These are phyloP conservation scores for Rhizophora apiculata DNA, from an alignment of 345 rosid species.

Conservation along the genomic window DNA sequence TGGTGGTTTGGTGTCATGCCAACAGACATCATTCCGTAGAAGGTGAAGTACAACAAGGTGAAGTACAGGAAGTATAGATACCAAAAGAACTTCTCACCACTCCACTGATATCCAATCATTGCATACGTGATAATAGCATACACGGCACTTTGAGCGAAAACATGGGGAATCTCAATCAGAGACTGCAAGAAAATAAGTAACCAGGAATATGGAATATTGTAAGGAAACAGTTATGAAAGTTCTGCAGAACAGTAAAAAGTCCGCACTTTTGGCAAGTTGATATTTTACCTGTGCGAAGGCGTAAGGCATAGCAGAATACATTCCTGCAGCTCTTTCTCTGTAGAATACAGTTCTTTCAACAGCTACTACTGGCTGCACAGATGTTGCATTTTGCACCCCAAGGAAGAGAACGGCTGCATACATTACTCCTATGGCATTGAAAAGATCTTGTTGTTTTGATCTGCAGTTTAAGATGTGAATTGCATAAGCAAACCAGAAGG, in stretches of 20 bases:
- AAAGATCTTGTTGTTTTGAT: conserved; percentile 6
- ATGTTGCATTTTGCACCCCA: conserved; percentile 6
- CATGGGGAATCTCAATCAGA: conserved; percentile 8
- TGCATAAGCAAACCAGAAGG: background rate
- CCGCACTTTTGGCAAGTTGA: background rate
- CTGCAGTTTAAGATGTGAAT: conserved; percentile 3
- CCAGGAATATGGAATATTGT: background rate
- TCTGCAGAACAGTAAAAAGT: background rate
- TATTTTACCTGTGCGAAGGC: conserved; percentile 11
- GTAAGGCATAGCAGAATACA: conserved; percentile 15
- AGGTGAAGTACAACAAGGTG: conserved; percentile 6
- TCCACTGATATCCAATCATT: conserved; percentile 8
- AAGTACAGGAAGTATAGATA: conserved; percentile 8
- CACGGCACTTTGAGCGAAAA: background rate
- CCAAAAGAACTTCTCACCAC: conserved; percentile 8
- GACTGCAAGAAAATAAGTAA: background rate
- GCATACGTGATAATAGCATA: background rate
- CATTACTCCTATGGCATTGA: conserved; percentile 4
- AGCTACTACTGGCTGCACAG: conserved; percentile 15
- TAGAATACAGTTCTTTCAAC: conserved; percentile 12
- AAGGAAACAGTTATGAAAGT: background rate
- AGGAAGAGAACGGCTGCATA: conserved; percentile 1
- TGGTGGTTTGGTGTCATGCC: conserved; percentile 14
- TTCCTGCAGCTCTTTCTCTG: conserved; percentile 12
- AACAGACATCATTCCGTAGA: conserved; percentile 11